Evolutionary conservation across 1,139 yeast species (phyloP).

Genomic region (Suhomyces panamericanus): DNA sequence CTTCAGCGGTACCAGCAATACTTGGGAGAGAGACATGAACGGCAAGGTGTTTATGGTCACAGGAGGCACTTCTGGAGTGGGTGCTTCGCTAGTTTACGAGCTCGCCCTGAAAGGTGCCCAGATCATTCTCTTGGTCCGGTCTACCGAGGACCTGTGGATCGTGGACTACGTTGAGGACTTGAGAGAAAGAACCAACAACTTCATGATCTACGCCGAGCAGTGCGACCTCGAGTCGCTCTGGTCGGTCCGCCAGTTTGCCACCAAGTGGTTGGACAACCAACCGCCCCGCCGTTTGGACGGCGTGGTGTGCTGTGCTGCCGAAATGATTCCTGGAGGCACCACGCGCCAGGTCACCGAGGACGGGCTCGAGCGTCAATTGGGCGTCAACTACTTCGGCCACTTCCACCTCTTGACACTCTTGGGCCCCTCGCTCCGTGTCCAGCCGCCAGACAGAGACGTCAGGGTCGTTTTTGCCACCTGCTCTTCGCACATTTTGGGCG

Average conservation of each 20-base stretch:
- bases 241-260: constrained; percentile 86
- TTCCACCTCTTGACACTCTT: constrained; percentile 76
- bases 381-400: constrained; percentile 78
- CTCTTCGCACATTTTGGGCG: constrained; percentile 71
- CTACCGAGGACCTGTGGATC: constrained; percentile 70
- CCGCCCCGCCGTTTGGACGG: constrained; percentile 93
- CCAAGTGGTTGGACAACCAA: constrained; percentile 87
- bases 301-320: constrained; percentile 84
- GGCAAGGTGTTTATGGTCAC: constrained; percentile 77
- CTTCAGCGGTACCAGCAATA: constrained; percentile 74
- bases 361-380: constrained; percentile 84
- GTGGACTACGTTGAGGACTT: constrained; percentile 77
- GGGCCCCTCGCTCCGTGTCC: constrained; percentile 78
- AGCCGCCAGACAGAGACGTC: constrained; percentile 94
- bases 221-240: constrained; percentile 77
- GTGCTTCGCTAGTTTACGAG: constrained; percentile 72
- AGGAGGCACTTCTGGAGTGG: constrained; percentile 92
- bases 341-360: constrained; percentile 67
- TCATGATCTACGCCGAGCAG: constrained; percentile 80
- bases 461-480: constrained; percentile 77
- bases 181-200: constrained; percentile 67
- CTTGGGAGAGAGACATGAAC: constrained; percentile 90
- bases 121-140: constrained; percentile 67
- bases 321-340: constrained; percentile 65
- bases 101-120: constrained; percentile 87